Evolutionary conservation across 1,284 basidiomycete genomes (phyloP).

Genomic region (Clitocybe nebularis): DNA sequence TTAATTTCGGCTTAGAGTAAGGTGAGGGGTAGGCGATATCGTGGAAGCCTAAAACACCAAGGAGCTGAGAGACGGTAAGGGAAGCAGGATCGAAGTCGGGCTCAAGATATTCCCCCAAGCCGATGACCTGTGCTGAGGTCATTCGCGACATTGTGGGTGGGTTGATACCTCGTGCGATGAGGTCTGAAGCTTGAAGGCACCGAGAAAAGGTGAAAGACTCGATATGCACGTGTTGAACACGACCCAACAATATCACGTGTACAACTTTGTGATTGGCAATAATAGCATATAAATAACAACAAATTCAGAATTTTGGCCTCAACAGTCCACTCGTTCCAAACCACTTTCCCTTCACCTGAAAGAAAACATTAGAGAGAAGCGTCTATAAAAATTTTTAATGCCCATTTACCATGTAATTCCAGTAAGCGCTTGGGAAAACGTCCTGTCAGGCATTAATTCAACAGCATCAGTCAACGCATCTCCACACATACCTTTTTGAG

Average conservation of each 20-base stretch:
- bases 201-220: background rate
- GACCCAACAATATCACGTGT: constrained; percentile 1
- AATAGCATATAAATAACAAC: constrained; percentile 3
- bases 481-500: constrained; percentile 71
- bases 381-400: background rate
- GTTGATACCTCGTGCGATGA: background rate
- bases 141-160: constrained; percentile 56
- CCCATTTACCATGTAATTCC: constrained; percentile 66
- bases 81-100: constrained; percentile 78
- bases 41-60: constrained; percentile 81
- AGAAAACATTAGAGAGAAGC: constrained; percentile 6
- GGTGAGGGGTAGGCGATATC: constrained; percentile 73
- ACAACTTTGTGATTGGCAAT: too few relatives aligned
- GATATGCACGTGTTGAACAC: constrained; percentile 4
- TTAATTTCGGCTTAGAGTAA: constrained; percentile 84
- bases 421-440: constrained; percentile 89
- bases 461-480: constrained; percentile 8
- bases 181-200: too few relatives aligned
- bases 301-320: constrained; percentile 39
- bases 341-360: constrained; percentile 63
- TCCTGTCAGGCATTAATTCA: constrained; percentile 38
- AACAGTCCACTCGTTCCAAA: constrained; percentile 54
- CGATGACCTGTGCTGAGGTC: constrained; percentile 69
- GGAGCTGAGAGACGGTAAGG: constrained; percentile 79
- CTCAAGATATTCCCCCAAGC: constrained; percentile 76